Conservation (phyloP, 2,329 filamentous ascomycete species). For the Aspergillus oerlinghausenensis region DNA sequence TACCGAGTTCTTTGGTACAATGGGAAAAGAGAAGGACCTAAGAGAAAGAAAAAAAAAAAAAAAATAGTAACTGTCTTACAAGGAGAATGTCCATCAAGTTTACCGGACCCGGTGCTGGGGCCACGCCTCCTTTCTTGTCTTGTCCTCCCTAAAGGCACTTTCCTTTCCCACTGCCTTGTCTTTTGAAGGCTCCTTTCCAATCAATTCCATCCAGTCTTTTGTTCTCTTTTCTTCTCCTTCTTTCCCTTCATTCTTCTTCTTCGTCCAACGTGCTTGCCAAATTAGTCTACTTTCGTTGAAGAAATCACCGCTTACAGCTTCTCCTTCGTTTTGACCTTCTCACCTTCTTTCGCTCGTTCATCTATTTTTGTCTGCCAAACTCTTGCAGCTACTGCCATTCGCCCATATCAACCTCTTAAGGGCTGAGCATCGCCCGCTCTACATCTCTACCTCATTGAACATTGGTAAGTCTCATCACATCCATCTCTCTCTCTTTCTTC, state of each 20-base stretch:
- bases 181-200: not conserved
- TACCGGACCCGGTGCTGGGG: slow-evolving; percentile 21
- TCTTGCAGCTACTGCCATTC: slow-evolving; percentile 8
- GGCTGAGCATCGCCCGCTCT: slow-evolving; percentile 8
- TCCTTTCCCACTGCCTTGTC: slow-evolving; percentile 15
- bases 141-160: slow-evolving; percentile 21
- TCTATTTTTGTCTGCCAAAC: slow-evolving; percentile 14
- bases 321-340: slow-evolving; percentile 25
- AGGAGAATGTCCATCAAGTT: slow-evolving; percentile 17
- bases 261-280: slow-evolving; percentile 28
- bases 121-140: slow-evolving; percentile 29
- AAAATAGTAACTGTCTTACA: slow-evolving; percentile 11
- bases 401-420: slow-evolving; percentile 6
- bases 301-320: slow-evolving; percentile 22
- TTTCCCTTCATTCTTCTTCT: slow-evolving; percentile 21
- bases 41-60: not conserved
- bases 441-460: slow-evolving; percentile 7
- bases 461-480: slow-evolving; percentile 13
- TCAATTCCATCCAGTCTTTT: slow-evolving; percentile 13
- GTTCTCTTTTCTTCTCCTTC: slow-evolving; percentile 36
- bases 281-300: slow-evolving; percentile 20
- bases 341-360: slow-evolving; percentile 34
- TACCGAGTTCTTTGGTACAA: not conserved
- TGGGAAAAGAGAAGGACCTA: not conserved
- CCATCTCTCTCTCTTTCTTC: not conserved